Evolutionary conservation across 2,329 filamentous ascomycete genomes (phyloP), one percentile per base, ranked within the genome.

Genomic region (Beauveria sp.): DNA sequence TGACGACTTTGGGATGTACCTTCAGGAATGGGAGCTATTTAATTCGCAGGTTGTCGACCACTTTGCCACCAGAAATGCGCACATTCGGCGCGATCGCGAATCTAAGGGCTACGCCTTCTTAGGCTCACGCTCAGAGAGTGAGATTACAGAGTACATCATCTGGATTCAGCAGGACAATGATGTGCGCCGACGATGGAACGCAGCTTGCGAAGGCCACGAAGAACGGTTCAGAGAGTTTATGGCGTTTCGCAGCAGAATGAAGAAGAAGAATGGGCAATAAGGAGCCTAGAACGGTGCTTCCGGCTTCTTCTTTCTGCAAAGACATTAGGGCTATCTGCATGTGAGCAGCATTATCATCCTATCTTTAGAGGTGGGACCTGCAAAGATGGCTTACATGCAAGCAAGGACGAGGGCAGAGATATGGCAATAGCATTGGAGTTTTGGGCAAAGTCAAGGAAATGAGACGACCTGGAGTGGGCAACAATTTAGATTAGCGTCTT

Each of bases 91-190:
- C 31, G 73, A 73, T 26, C 73, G 77, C 63, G 67, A 72, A 48
- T 69, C 74, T 22, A 78, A 79, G 58, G 80, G 78, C 12, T 74
- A 76, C 46, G 68, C 67, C 1, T 85, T 82, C 72, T 69, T 84
- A 20, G 74, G 74, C 34, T 67, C 72, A 9, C 70, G 71, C 1
- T 71, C 79, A 26, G 75, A 80, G 45, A 65, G 67, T 1, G 84
- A 82, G 0, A 77, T 87, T 26, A 70, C 76, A 18, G 80, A 82
- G 61, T 91, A 91, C 69, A 71, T 84, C 62, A 75, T 75, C 43
- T 84, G 83, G 70, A 73, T 88, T 61, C 80, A 83, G 65, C 83
- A 90, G 71, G 89, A 92, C 69, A 81, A 85, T 65, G 76, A 78
- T 53, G 83, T 90, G 5, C 77, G 86, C 61, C 78, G 78, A 67